Percentiles rank a stretch among this genome's conserved stretches.
Conservation (phyloP, 2,329 filamentous ascomycete species). For the Stromatinia cepivora region DNA sequence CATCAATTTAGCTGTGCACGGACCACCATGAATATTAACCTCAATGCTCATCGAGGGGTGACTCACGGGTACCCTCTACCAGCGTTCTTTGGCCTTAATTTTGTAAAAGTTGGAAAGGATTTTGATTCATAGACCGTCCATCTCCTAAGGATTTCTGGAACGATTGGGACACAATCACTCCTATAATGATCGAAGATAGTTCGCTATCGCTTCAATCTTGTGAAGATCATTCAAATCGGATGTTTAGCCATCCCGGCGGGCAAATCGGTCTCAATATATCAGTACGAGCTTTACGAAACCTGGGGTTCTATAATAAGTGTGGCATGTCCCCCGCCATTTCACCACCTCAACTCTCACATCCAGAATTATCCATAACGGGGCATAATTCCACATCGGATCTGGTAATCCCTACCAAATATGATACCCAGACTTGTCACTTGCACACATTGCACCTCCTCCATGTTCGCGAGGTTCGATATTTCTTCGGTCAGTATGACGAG, state of each 20-base stretch:
- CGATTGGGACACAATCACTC: neutral
- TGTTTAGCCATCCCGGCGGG: neutral
- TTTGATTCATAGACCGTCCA: neutral
- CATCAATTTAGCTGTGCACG: neutral
- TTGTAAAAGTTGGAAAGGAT: neutral
- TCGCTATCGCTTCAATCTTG: neutral
- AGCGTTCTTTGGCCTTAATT: too few relatives aligned
- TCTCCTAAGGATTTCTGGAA: neutral
- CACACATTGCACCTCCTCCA: neutral
- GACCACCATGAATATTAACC: neutral
- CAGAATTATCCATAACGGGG: neutral
- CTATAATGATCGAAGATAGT: neutral
- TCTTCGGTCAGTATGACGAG: neutral
- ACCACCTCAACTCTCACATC: neutral
- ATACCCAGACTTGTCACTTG: neutral
- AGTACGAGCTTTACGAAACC: neutral
- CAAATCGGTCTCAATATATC: neutral
- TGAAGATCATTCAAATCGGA: neutral
- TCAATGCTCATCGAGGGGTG: neutral
- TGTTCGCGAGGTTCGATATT: neutral
- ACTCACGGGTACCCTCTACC: neutral
- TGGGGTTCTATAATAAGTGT: neutral
- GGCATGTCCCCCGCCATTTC: neutral
- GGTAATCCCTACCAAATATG: neutral
- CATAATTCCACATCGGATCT: neutral